phyloP scores from a whole-genome alignment of 2,329 filamentous ascomycete genomes.

The Kalaharituber pfeilii region DNA sequence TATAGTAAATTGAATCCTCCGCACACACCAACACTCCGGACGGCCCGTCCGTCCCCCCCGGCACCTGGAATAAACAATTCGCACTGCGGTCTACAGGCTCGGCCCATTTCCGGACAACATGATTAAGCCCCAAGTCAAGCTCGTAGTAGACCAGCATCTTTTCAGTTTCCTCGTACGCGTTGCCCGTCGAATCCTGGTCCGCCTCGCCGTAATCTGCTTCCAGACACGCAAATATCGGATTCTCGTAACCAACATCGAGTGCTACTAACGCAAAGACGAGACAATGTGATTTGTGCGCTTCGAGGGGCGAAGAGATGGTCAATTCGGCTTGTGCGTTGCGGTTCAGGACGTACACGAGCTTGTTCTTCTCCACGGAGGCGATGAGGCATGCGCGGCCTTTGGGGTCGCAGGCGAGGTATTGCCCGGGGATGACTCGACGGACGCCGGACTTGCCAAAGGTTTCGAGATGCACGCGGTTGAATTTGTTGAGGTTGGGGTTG shows the following conservation, averaged over 20 bases:
- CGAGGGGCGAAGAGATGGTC: constrained; percentile 89
- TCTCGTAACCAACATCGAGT: constrained; percentile 89
- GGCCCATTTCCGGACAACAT: constrained; percentile 92
- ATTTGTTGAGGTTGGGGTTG: constrained; percentile 65
- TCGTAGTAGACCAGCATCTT: constrained; percentile 95
- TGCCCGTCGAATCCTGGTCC: constrained; percentile 77
- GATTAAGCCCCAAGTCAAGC: constrained; percentile 87
- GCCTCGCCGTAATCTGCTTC: constrained; percentile 86
- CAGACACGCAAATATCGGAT: constrained; percentile 86
- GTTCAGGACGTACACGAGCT: constrained; percentile 96
- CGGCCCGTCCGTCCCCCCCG: constrained; percentile 80
- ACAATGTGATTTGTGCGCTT: constrained; percentile 85
- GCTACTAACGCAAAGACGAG: constrained; percentile 76
- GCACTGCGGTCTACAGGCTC: constrained; percentile 82
- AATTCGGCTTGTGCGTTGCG: constrained; percentile 86
- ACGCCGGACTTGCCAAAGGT: constrained; percentile 97
- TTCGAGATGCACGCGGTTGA: constrained; percentile 80
- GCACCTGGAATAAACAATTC: constrained; percentile 83
- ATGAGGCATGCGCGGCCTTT: constrained; percentile 91
- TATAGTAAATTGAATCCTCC: constrained; percentile 86
- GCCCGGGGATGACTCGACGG: constrained; percentile 79
- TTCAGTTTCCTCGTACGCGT: constrained; percentile 64
- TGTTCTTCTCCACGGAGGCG: constrained; percentile 94
- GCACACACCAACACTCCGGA: constrained; percentile 91
- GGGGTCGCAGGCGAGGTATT: constrained; percentile 89